Conservation (phyloP, 2,329 filamentous ascomycete genomes). For the Fusarium sp. region DNA sequence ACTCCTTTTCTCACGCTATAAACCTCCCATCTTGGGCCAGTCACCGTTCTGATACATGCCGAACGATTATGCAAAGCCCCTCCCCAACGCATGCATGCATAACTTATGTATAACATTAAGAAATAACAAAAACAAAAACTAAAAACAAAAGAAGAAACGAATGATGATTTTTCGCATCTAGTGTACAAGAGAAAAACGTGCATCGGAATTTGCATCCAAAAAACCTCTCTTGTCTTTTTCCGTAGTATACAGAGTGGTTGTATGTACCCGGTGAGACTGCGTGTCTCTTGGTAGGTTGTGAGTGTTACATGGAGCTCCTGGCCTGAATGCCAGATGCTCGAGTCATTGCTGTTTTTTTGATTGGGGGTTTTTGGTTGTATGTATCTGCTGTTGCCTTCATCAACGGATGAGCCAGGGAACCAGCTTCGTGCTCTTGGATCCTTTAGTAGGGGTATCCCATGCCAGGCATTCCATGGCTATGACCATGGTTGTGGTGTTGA, state of each 20-base stretch:
- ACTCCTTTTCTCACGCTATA: conserved; percentile 20
- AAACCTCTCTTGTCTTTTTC: conserved; percentile 39
- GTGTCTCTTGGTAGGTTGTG: conserved; percentile 16
- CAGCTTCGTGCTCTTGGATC: conserved; percentile 4
- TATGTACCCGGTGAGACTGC: conserved; percentile 35
- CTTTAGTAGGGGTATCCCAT: conserved; percentile 48
- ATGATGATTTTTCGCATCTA: conserved; percentile 31
- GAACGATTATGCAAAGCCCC: conserved; percentile 40
- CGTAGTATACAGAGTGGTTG: conserved; percentile 44
- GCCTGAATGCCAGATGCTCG: not conserved
- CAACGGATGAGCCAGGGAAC: not conserved
- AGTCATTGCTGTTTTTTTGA: conserved; percentile 26
- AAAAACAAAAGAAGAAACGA: conserved; percentile 6
- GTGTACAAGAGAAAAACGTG: conserved; percentile 41
- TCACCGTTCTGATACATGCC: conserved; percentile 24
- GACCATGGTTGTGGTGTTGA: conserved; percentile 24
- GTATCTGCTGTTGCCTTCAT: not conserved
- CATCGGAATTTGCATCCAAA: conserved; percentile 41
- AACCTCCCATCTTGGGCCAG: conserved; percentile 19
- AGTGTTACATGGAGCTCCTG: conserved; percentile 28
- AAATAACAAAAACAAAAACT: conserved; percentile 1
- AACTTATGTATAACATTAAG: conserved; percentile 11
- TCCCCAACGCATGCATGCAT: conserved; percentile 25
- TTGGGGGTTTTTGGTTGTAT: not conserved
- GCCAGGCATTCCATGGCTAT: conserved; percentile 43